Conservation (phyloP, 2,329 filamentous ascomycete genomes). For the Cladosporium sp. region DNA sequence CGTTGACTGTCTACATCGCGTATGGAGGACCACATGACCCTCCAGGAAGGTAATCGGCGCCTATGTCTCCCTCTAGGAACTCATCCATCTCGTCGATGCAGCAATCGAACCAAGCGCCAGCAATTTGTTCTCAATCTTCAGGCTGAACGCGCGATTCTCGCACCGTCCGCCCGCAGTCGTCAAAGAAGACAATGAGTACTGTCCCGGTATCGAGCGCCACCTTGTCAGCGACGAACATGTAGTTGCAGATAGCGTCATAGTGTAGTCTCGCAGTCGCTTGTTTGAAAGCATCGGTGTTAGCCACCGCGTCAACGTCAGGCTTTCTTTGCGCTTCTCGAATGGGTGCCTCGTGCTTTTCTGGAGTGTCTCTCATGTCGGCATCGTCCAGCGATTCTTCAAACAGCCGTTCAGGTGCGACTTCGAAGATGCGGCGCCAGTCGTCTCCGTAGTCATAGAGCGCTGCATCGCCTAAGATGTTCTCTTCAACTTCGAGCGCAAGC, state of each 20-base stretch:
- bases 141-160: not conserved
- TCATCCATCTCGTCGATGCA: not conserved
- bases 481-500: constrained; percentile 2
- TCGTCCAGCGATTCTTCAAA: constrained; percentile 2
- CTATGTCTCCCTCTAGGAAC: not conserved
- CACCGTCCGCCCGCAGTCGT: constrained; percentile 3
- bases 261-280: not conserved
- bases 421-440: constrained; percentile 8
- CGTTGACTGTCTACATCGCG: not conserved
- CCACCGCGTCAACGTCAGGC: not conserved
- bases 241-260: not conserved
- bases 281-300: not conserved
- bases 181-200: constrained; percentile 8
- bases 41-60: not conserved
- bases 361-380: not conserved
- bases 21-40: not conserved
- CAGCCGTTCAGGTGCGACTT: constrained; percentile 3
- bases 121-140: not conserved
- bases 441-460: not conserved
- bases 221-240: constrained; percentile 1
- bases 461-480: constrained; percentile 6
- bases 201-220: not conserved
- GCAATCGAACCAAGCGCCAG: not conserved
- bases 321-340: not conserved
- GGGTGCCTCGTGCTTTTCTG: not conserved